Conservation (phyloP, 495 filamentous ascomycete genomes). For the Podospora australis region DNA sequence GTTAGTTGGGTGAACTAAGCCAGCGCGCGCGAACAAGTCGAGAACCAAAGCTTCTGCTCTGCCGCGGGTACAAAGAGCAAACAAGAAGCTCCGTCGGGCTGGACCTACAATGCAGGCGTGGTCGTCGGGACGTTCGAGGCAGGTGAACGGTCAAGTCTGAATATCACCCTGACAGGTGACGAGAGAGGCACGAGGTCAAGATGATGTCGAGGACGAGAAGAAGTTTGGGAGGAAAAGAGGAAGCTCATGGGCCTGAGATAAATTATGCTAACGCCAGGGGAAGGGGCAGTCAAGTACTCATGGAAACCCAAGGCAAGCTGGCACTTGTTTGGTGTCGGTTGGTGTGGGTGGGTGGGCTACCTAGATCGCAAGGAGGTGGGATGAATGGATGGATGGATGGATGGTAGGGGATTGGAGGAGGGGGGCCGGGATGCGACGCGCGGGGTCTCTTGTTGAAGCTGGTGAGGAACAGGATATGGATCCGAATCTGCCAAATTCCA, state of each 20-base stretch:
- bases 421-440: conserved; percentile 15
- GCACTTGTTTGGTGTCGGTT: no score
- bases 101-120: no score
- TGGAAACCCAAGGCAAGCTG: not conserved
- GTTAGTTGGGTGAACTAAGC: no score
- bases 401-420: conserved; percentile 2
- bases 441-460: conserved; percentile 3
- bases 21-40: no score
- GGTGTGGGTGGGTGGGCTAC: not conserved
- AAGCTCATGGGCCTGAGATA: not conserved
- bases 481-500: conserved; percentile 22
- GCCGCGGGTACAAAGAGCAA: no score
- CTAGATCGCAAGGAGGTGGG: no score
- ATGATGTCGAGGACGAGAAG: conserved; percentile 6
- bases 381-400: conserved; percentile 13
- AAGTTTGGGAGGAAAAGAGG: conserved; percentile 19
- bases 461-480: conserved; percentile 23
- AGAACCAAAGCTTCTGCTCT: no score
- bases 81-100: no score
- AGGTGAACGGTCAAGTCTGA: no score
- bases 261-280: conserved; percentile 3
- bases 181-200: not conserved
- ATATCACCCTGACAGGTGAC: conserved; percentile 4
- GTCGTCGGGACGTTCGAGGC: no score
- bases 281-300: conserved; percentile 1